phyloP scores from a whole-genome alignment of 2,329 filamentous ascomycete species.

The Claviceps lovelessii region DNA sequence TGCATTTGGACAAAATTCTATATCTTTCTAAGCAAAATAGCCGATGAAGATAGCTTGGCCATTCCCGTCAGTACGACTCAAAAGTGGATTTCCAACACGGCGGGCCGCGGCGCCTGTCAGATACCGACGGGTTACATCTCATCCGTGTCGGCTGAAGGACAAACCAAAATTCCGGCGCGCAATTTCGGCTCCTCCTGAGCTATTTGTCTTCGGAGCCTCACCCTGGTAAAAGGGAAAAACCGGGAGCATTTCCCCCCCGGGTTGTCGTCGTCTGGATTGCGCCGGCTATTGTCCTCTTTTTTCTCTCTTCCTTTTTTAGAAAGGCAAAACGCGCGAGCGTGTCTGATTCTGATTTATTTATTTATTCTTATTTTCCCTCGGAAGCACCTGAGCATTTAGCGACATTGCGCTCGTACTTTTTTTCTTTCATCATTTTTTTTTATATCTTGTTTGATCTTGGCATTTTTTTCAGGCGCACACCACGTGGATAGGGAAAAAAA shows the following conservation, averaged over 20 bases:
- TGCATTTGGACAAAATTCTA: too few relatives aligned
- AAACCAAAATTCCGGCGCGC: slow-evolving; percentile 1
- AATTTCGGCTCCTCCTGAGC: slow-evolving; percentile 1
- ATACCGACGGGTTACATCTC: too few relatives aligned
- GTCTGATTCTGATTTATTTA: too few relatives aligned
- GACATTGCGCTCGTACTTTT: background rate
- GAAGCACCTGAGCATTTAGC: background rate
- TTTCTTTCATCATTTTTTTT: background rate
- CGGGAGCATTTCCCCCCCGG: background rate
- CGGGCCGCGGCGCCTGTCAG: too few relatives aligned
- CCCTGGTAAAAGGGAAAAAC: background rate
- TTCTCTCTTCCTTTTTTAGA: background rate
- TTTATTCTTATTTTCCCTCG: too few relatives aligned
- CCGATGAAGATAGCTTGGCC: too few relatives aligned
- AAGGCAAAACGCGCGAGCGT: background rate
- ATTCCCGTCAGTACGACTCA: too few relatives aligned
- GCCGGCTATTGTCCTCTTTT: background rate
- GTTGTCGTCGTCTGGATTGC: background rate
- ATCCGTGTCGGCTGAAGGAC: background rate
- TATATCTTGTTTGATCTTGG: too few relatives aligned
- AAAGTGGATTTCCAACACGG: too few relatives aligned
- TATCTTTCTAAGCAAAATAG: too few relatives aligned
- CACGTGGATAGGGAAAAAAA: background rate
- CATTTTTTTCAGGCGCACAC: too few relatives aligned
- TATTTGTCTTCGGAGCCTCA: background rate